These are phyloP conservation scores for Syncephalastrum monosporum DNA, from an alignment of 371 early-diverging fungal genomes.

Conservation along the genomic window DNA sequence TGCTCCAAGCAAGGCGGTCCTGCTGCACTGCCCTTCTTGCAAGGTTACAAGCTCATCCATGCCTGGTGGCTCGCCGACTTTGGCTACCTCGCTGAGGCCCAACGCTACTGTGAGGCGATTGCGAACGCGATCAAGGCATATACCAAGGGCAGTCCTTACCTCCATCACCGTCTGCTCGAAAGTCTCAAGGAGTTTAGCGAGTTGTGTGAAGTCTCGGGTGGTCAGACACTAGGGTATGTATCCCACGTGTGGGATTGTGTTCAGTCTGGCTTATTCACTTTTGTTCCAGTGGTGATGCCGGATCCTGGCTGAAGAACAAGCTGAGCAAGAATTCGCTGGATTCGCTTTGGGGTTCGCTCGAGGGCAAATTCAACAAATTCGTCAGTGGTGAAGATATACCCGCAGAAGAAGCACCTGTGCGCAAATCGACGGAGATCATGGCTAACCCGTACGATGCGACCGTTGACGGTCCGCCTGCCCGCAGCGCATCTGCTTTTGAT, in stretches of 20 bases:
- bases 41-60: slow-evolving; percentile 82
- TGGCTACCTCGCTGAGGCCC: slow-evolving; percentile 72
- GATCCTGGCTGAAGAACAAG: slow-evolving; percentile 58
- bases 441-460: slow-evolving; percentile 16
- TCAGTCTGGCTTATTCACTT: slow-evolving; percentile 9
- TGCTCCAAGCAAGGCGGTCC: slow-evolving; percentile 50
- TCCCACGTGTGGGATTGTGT: neutral
- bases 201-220: slow-evolving; percentile 40
- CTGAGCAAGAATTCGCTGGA: slow-evolving; percentile 63
- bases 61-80: slow-evolving; percentile 82
- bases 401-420: slow-evolving; percentile 27
- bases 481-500: slow-evolving; percentile 33
- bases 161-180: slow-evolving; percentile 68
- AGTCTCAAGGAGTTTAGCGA: slow-evolving; percentile 56
- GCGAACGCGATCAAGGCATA: slow-evolving; percentile 70
- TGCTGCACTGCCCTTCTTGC: slow-evolving; percentile 77
- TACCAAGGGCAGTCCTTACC: slow-evolving; percentile 74
- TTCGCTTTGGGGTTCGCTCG: slow-evolving; percentile 67
- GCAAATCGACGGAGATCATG: slow-evolving; percentile 54
- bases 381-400: slow-evolving; percentile 63
- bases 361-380: slow-evolving; percentile 72
- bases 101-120: slow-evolving; percentile 76
- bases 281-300: slow-evolving; percentile 28
- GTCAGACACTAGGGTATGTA: slow-evolving; percentile 43
- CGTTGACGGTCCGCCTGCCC: slow-evolving; percentile 20